Base-by-base conservation (phyloP, 23 red algal genomes). In the Agarophyton chilense region DNA sequence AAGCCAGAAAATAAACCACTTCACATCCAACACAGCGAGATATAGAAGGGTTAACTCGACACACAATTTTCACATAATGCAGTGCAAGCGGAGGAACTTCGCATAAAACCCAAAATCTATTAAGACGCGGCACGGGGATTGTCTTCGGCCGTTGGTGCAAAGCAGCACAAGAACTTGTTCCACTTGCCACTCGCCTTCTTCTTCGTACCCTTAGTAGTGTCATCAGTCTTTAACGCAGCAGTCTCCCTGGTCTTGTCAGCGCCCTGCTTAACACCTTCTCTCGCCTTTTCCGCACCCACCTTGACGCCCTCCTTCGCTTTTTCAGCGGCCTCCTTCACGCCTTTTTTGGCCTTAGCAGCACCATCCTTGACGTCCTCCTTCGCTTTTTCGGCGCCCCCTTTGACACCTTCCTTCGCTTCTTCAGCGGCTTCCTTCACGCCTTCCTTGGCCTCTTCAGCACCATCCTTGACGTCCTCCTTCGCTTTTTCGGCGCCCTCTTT, bases 101-200 rank as follows among this genome's bases (percentile, higher is more conserved):
- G 31, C 2, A 38, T 35, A 26, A 65, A 8, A 65, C 17, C 22
- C 25, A 38, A 14, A n/a, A 33, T 1, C 38, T 39, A 2, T 74
- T 47, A 74, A 25, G 68, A 74, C 25, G 68, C 68, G 26, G 68
- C 17, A 47, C 68, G 68, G 22, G 68, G 10, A 11, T 21, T 39
- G 34, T 74, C 68, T 9, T 74, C 68, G 0, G 5, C 36, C 14
- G 68, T 4, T 18, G 68, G 68, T 4, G 68, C 68, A 47, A 74
- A 74, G 68, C 68, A 74, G 24, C 68, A 74, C 68, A 74, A 49
- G 3, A 74, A 25, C 43, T 74, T 74, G 68, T 74, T 74, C 68
- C 68, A 74, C 41, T 47, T 74, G 68, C 68, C 68, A 47, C 47
- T 74, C 16, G 68, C 10, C 43, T 74, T 74, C 41, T 74, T 74